phyloP scores from a whole-genome alignment of 2,329 filamentous ascomycete genomes.

The Volutella citrinella region DNA sequence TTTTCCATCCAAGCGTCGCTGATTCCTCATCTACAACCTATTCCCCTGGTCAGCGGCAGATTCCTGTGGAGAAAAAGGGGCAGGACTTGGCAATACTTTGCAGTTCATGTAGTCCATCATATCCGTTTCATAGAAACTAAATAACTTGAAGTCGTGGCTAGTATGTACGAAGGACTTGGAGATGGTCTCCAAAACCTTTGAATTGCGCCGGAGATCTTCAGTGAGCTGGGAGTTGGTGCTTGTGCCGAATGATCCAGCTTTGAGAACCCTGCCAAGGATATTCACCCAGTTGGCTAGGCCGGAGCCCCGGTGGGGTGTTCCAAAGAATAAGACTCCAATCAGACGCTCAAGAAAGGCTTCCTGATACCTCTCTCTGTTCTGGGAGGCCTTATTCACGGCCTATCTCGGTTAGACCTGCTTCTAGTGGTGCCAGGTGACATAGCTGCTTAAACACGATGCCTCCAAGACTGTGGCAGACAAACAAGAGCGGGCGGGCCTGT shows the following conservation, averaged over 20 bases:
- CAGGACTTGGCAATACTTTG: neutral
- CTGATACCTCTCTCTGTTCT: neutral
- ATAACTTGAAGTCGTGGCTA: neutral
- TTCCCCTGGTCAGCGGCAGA: neutral
- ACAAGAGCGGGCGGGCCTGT: neutral
- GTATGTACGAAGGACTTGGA: neutral
- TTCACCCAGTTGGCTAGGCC: constrained; percentile 1
- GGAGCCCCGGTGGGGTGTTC: constrained; percentile 1
- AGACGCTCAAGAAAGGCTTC: neutral
- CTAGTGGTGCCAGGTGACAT: neutral
- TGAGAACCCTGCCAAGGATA: neutral
- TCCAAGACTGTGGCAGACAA: neutral
- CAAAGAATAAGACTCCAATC: constrained; percentile 1
- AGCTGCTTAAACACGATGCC: neutral
- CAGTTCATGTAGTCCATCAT: neutral
- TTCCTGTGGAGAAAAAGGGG: neutral
- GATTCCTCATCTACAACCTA: constrained; percentile 2
- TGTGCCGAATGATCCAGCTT: neutral
- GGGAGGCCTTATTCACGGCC: neutral
- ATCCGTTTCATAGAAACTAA: constrained; percentile 3
- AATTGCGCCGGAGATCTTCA: constrained; percentile 1
- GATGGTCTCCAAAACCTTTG: neutral
- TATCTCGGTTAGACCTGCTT: neutral
- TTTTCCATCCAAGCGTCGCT: neutral
- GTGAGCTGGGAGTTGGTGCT: neutral